Base-by-base conservation (phyloP, 805 yeast genomes). In the Saccharomycopsis schoenii region DNA sequence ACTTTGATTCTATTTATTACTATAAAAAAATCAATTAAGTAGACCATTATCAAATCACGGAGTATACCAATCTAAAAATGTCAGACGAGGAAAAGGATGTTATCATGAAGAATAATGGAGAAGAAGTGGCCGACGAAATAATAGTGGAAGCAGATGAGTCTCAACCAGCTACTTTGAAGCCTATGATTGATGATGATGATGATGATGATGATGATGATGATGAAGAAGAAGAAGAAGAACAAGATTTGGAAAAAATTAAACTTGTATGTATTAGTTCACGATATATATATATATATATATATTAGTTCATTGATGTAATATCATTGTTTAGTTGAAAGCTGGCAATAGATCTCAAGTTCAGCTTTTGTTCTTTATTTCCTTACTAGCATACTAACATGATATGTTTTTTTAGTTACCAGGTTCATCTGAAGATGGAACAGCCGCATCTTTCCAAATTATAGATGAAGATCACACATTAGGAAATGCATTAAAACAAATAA, bases 401-500 rank as follows among this genome's bases (percentile, higher is more conserved):
- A 2, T 37, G 24, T 17, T n/a, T 50, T 47, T 29, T 42, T 57
- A 59, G 59, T 82, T 91, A 50, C 93, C 96, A 29, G 97, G 97
- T 4, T 82, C 93, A 11, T 81, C 96, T 2, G 94, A 89, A 65
- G 98, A 94, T 71, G 97, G 97, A 55, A 82, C 93, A 52, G 91
- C 96, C 34, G 97, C 96, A 0, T 89, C 97, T 4, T 94, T 94
- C 77, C 96, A 93, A 74, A 86, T 94, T 64, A 72, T 83, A 39
- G 94, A 91, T 67, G 99, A 94, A 73, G 99, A 94, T 74, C 99
- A 94, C 72, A 94, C 99, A 1, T 75, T 94, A 58, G 99, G 99
- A 25, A 94, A 94, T 70, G 88, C 98, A 5, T 80, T 94, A 59
- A 84, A 97, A 72, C 92, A 91, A 74, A 84, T 93, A 71, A 90